Evolutionary conservation across 306 rosid genomes (phyloP).

Genomic region (Argentina anserina): DNA sequence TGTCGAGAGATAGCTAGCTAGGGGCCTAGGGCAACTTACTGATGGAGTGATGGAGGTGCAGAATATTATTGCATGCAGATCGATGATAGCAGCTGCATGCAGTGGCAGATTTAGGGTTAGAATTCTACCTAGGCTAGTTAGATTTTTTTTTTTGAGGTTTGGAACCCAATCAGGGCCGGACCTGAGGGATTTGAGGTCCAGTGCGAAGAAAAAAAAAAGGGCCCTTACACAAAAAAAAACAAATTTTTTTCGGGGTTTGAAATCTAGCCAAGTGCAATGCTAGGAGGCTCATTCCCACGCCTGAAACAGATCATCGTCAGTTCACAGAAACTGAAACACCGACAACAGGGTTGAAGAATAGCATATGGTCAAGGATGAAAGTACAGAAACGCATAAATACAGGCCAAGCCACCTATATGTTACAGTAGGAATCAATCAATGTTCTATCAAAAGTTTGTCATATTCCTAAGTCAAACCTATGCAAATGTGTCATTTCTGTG

Average conservation of each 20-base stretch:
- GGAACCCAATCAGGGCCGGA: too few relatives aligned
- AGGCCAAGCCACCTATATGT: background rate
- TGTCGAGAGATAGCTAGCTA: background rate
- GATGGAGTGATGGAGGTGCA: background rate
- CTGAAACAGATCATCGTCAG: constrained; percentile 48
- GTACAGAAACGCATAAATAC: background rate
- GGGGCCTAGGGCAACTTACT: background rate
- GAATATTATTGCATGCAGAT: background rate
- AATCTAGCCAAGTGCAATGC: too few relatives aligned
- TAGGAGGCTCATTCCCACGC: too few relatives aligned
- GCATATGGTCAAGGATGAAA: constrained; percentile 10
- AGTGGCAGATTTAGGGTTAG: too few relatives aligned
- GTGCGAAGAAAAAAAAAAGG: too few relatives aligned
- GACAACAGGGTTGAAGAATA: constrained; percentile 26
- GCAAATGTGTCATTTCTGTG: background rate
- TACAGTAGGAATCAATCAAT: background rate
- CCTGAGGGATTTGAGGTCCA: too few relatives aligned
- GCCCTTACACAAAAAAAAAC: too few relatives aligned
- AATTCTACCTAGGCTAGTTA: too few relatives aligned
- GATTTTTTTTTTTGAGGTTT: too few relatives aligned
- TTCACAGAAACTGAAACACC: constrained; percentile 27
- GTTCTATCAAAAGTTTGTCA: background rate
- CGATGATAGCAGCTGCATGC: background rate
- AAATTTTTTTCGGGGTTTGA: too few relatives aligned
- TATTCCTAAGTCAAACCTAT: background rate